phyloP scores from a whole-genome alignment of 768 basidiomycete species.

The Pisolithus tinctorius region DNA sequence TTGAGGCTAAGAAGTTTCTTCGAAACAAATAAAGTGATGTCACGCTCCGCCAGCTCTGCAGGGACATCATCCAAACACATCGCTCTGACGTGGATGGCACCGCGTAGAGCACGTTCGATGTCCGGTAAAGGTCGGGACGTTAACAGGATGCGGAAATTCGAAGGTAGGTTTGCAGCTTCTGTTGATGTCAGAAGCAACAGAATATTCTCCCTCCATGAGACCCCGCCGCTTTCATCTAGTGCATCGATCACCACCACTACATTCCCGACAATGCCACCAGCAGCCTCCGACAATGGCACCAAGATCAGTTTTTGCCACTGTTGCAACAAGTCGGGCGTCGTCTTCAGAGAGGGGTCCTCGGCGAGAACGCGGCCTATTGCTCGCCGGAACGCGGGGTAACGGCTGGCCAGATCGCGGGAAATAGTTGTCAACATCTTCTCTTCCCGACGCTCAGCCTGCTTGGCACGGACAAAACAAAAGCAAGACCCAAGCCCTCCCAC shows the following conservation, averaged over 20 bases:
- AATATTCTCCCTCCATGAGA: too few species aligned
- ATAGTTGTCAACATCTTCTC: too few species aligned
- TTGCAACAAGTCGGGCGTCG: background rate
- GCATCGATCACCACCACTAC: too few species aligned
- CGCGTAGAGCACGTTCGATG: background rate
- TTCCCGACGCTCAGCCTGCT: too few species aligned
- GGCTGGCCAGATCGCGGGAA: background rate
- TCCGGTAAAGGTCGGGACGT: background rate
- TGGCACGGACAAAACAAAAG: too few species aligned
- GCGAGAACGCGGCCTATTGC: background rate
- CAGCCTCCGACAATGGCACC: too few species aligned
- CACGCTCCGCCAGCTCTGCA: background rate
- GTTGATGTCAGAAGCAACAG: background rate
- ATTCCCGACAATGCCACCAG: too few species aligned
- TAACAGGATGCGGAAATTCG: background rate
- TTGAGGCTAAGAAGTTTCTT: too few species aligned
- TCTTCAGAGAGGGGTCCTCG: background rate
- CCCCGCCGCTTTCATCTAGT: too few species aligned
- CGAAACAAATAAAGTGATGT: background rate
- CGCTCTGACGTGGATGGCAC: background rate
- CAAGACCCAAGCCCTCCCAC: too few species aligned
- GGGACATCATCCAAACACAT: background rate
- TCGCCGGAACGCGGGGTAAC: background rate
- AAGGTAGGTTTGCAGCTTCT: background rate
- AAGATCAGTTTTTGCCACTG: too few species aligned